Conservation (phyloP, 2,329 filamentous ascomycete genomes). For the Colletotrichum sp. region DNA sequence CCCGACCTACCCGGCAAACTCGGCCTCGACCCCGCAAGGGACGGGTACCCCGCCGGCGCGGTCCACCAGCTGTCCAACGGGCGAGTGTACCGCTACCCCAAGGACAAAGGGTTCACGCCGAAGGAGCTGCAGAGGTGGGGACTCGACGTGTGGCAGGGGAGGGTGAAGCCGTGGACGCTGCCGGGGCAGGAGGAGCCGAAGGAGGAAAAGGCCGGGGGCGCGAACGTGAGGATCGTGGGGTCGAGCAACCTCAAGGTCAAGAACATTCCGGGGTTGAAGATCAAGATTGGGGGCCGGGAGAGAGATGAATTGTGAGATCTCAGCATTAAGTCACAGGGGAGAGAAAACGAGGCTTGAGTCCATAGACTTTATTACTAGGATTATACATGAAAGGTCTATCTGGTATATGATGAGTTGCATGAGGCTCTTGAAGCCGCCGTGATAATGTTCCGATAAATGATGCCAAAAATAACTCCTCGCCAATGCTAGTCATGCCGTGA, state of each 20-base stretch:
- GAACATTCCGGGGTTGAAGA: slow-evolving; percentile 30
- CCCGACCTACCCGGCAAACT: slow-evolving; percentile 35
- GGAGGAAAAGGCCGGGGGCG: slow-evolving; percentile 23
- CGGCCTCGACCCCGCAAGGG: slow-evolving; percentile 29
- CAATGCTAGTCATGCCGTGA: slow-evolving; percentile 9
- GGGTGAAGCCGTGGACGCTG: slow-evolving; percentile 37
- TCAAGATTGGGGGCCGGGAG: slow-evolving; percentile 24
- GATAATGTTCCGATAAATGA: neutral
- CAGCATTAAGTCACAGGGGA: neutral
- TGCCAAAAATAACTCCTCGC: slow-evolving; percentile 4
- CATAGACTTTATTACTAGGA: neutral
- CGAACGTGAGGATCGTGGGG: slow-evolving; percentile 17
- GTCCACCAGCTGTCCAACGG: slow-evolving; percentile 40
- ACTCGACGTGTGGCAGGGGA: slow-evolving; percentile 40
- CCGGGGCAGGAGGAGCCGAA: slow-evolving; percentile 28
- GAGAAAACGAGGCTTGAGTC: neutral
- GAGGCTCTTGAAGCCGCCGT: neutral
- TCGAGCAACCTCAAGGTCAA: slow-evolving; percentile 20
- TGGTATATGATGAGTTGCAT: neutral
- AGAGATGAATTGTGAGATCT: slow-evolving; percentile 27
- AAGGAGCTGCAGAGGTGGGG: slow-evolving; percentile 37
- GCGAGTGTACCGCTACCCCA: slow-evolving; percentile 39
- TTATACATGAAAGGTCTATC: slow-evolving; percentile 2
- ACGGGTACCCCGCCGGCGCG: slow-evolving; percentile 33
- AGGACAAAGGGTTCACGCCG: slow-evolving; percentile 29